A percentile compares a stretch with the other conserved stretches of the same genome.
Conservation (phyloP, 2,329 filamentous ascomycete genomes). For the Alternaria ventricosa region DNA sequence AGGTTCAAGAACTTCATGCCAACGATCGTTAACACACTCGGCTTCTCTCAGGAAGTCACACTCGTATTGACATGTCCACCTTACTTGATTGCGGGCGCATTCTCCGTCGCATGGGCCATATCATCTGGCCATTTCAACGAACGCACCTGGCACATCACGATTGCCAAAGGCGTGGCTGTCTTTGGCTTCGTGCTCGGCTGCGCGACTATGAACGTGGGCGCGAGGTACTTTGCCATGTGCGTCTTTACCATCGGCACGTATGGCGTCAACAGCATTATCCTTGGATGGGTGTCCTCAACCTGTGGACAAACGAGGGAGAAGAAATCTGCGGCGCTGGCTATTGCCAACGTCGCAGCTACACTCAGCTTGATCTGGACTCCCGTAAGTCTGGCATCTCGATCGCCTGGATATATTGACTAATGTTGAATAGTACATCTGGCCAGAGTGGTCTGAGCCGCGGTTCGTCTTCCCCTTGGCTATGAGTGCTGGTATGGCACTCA, state of each 20-base stretch:
- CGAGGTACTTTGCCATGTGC: conserved; percentile 34
- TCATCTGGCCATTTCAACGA: conserved; percentile 50
- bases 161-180: conserved; percentile 44
- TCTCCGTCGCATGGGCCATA: conserved; percentile 38
- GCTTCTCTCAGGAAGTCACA: conserved; percentile 58
- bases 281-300: conserved; percentile 53
- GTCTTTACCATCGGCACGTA: conserved; percentile 17
- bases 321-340: conserved; percentile 51
- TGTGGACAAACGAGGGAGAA: conserved; percentile 54
- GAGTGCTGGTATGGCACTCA: not conserved
- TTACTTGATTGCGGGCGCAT: conserved; percentile 19
- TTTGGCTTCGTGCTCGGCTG: conserved; percentile 48
- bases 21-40: conserved; percentile 58
- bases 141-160: conserved; percentile 50
- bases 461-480: not conserved
- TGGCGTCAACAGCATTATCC: conserved; percentile 37
- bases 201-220: conserved; percentile 47
- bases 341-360: conserved; percentile 53
- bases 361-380: conserved; percentile 46
- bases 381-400: not conserved
- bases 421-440: not conserved
- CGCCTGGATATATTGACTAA: not conserved
- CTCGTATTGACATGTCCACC: conserved; percentile 55
- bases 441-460: not conserved
- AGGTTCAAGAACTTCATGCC: conserved; percentile 51